A percentile compares a stretch with the other conserved stretches of the same genome.
Conservation (phyloP, 805 yeast species). For the Wickerhamomyces canadensis region DNA sequence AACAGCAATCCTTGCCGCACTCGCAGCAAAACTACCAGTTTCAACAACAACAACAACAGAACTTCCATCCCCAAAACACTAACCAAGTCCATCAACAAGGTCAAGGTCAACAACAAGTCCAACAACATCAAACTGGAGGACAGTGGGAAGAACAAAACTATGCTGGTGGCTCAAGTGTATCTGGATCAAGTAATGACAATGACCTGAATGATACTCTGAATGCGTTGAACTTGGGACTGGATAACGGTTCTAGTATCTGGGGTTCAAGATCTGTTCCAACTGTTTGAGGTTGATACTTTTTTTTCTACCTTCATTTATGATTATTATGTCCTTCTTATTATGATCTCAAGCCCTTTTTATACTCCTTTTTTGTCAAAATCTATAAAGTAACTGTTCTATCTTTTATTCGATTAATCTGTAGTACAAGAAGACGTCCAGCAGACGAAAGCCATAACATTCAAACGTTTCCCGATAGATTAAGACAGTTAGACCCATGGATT, state of each 20-base stretch:
- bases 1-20: slow-evolving; percentile 7
- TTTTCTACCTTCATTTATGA: not conserved
- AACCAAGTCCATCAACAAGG: slow-evolving; percentile 8
- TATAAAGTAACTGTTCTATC: too few relatives aligned
- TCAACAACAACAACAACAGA: slow-evolving; percentile 6
- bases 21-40: slow-evolving; percentile 1
- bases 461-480: too few relatives aligned
- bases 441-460: too few relatives aligned
- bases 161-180: slow-evolving; percentile 4
- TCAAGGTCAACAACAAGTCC: slow-evolving; percentile 18
- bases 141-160: slow-evolving; percentile 3
- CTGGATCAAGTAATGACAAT: slow-evolving; percentile 13
- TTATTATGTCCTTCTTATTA: slow-evolving; percentile 1
- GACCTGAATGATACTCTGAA: slow-evolving; percentile 22
- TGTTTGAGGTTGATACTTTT: too few relatives aligned
- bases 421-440: too few relatives aligned
- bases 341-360: not conserved
- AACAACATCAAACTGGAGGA: not conserved
- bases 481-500: too few relatives aligned
- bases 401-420: too few relatives aligned
- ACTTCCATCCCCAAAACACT: slow-evolving; percentile 8
- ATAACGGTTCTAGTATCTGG: slow-evolving; percentile 24
- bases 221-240: slow-evolving; percentile 20
- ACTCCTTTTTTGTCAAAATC: not conserved
- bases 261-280: slow-evolving; percentile 16